Conservation (phyloP, 2,329 filamentous ascomycete genomes). For the Tolypocladium ovalisporum region DNA sequence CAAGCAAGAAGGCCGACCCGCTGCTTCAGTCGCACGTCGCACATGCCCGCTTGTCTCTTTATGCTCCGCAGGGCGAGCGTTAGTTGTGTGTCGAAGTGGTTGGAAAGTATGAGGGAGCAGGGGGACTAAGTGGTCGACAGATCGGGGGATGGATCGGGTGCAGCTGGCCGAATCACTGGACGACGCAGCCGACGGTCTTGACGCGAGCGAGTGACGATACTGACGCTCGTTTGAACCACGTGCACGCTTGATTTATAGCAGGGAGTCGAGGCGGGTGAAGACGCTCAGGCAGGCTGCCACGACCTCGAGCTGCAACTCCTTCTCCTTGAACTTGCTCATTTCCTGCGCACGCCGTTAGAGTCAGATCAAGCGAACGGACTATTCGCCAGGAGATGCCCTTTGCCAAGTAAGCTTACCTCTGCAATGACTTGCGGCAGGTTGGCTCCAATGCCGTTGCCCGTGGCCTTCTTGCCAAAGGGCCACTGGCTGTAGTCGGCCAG, state of each 20-base stretch:
- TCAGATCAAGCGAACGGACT: neutral
- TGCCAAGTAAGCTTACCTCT: constrained; percentile 41
- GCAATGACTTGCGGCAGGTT: constrained; percentile 80
- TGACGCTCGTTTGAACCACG: neutral
- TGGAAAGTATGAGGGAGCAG: neutral
- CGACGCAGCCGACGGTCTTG: neutral
- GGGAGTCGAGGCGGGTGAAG: constrained; percentile 92
- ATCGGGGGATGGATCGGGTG: neutral
- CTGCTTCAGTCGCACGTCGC: neutral
- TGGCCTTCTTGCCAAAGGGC: constrained; percentile 83
- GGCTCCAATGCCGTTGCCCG: constrained; percentile 72
- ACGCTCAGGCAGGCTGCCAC: constrained; percentile 94
- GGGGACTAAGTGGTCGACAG: neutral
- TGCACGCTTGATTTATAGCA: constrained; percentile 52
- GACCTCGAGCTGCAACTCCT: constrained; percentile 92
- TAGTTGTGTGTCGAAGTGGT: neutral
- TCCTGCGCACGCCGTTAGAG: constrained; percentile 38
- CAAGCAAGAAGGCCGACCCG: neutral
- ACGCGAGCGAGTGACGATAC: neutral
- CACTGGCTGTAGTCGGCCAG: constrained; percentile 95
- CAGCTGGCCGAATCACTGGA: neutral
- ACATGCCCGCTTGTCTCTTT: neutral
- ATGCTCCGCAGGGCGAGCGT: neutral
- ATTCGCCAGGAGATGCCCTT: neutral
- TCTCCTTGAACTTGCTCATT: constrained; percentile 76